These are phyloP conservation scores for Porcisia deanei DNA, from an alignment of 208 protist species.

Conservation along the genomic window DNA sequence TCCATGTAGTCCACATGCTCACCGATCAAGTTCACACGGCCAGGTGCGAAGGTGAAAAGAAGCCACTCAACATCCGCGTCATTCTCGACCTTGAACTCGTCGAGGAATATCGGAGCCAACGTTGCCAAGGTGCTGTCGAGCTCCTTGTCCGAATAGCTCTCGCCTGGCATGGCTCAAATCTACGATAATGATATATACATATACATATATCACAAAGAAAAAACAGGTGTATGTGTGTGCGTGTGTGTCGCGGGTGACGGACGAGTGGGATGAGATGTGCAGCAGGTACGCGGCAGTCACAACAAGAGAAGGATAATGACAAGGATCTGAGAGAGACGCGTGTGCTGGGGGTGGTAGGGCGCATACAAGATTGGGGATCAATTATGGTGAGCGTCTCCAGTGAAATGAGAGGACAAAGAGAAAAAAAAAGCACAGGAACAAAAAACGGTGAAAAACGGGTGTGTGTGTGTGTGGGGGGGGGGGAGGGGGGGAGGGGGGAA, in stretches of 20 bases:
- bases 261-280: neutral
- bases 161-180: slow-evolving; percentile 31
- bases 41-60: slow-evolving; percentile 79
- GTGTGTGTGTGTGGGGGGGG: no score
- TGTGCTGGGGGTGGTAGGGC: no score
- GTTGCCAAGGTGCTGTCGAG: slow-evolving; percentile 45
- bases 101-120: slow-evolving; percentile 53
- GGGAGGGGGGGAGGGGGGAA: no score
- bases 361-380: no score
- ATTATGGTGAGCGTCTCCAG: no score
- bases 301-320: no score
- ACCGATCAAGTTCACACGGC: slow-evolving; percentile 91
- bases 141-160: slow-evolving; percentile 51
- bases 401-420: no score
- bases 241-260: no score
- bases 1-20: slow-evolving; percentile 93
- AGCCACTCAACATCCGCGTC: slow-evolving; percentile 72
- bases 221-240: neutral
- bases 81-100: slow-evolving; percentile 48
- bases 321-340: no score
- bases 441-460: no score
- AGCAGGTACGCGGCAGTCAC: neutral
- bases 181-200: no score
- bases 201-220: neutral
- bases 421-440: neutral